Percentiles rank a stretch among this genome's conserved stretches.
Evolutionary conservation across 2,329 filamentous ascomycete genomes (phyloP).

Genomic region (Claviceps cyperi): DNA sequence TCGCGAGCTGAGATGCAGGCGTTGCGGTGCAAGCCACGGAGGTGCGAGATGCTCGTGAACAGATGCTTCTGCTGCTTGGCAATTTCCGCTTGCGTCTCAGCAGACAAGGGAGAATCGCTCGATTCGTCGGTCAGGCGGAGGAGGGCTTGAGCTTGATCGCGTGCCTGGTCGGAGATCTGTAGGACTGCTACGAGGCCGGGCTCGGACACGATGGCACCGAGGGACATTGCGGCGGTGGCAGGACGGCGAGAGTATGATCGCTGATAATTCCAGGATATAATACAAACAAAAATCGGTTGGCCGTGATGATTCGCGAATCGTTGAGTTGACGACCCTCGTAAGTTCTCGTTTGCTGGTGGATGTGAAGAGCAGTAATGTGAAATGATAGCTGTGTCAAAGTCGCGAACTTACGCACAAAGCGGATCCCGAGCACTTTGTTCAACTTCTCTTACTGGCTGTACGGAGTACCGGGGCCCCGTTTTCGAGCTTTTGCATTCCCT

Average conservation of each 20-base stretch:
- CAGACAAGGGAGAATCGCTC: constrained; percentile 25
- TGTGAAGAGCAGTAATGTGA: neutral
- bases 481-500: too few relatives aligned
- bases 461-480: too few relatives aligned
- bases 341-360: neutral
- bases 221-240: constrained; percentile 16
- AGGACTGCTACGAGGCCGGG: constrained; percentile 51
- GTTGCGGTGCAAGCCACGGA: constrained; percentile 70
- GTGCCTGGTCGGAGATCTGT: constrained; percentile 56
- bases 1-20: constrained; percentile 69
- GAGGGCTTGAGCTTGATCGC: constrained; percentile 54
- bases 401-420: too few relatives aligned
- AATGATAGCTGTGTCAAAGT: too few relatives aligned
- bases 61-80: constrained; percentile 69
- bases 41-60: constrained; percentile 61
- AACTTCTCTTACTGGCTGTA: too few relatives aligned
- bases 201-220: constrained; percentile 26
- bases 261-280: neutral
- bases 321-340: neutral
- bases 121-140: constrained; percentile 38
- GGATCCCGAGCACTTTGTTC: too few relatives aligned
- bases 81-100: constrained; percentile 41
- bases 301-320: neutral
- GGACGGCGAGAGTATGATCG: neutral
- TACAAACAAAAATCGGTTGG: neutral